Evolutionary conservation across 768 basidiomycete species (phyloP).

Genomic region (Daedaleopsis nitida): DNA sequence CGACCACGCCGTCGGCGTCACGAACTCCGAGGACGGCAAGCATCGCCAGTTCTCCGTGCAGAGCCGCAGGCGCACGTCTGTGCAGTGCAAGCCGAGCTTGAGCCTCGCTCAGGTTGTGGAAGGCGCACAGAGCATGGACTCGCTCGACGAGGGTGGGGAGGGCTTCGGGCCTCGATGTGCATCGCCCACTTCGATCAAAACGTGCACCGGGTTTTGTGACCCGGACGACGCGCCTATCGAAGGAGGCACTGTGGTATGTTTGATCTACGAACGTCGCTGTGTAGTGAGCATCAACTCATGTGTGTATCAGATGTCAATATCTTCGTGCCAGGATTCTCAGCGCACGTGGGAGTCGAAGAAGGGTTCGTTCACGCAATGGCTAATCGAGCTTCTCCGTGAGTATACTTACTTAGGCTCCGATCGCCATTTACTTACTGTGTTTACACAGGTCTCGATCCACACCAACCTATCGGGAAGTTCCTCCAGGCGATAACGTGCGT

Average conservation of each 20-base stretch:
- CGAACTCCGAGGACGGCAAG: conserved; percentile 4
- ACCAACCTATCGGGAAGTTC: conserved; percentile 8
- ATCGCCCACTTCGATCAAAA: conserved; percentile 18
- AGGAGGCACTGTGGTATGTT: conserved; percentile 9
- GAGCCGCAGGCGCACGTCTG: conserved; percentile 1
- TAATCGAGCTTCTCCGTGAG: conserved; percentile 12
- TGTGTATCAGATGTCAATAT: conserved; percentile 12
- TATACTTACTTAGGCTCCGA: neutral
- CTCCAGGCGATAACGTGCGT: conserved; percentile 9
- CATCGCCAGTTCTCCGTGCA: conserved; percentile 7
- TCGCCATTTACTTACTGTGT: neutral
- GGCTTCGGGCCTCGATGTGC: conserved; percentile 13
- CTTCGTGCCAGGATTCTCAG: conserved; percentile 27
- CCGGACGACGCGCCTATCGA: neutral
- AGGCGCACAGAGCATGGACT: neutral
- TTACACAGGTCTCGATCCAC: conserved; percentile 4
- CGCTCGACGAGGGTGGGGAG: neutral
- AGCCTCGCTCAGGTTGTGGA: conserved; percentile 10
- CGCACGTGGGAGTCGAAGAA: conserved; percentile 24
- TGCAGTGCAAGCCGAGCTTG: conserved; percentile 4
- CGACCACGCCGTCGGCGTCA: conserved; percentile 12
- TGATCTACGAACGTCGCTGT: neutral
- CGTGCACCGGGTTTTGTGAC: conserved; percentile 25
- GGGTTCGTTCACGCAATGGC: conserved; percentile 19
- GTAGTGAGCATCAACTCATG: neutral